Conservation (phyloP, 768 basidiomycete genomes). For the Clavaria fumosa region DNA sequence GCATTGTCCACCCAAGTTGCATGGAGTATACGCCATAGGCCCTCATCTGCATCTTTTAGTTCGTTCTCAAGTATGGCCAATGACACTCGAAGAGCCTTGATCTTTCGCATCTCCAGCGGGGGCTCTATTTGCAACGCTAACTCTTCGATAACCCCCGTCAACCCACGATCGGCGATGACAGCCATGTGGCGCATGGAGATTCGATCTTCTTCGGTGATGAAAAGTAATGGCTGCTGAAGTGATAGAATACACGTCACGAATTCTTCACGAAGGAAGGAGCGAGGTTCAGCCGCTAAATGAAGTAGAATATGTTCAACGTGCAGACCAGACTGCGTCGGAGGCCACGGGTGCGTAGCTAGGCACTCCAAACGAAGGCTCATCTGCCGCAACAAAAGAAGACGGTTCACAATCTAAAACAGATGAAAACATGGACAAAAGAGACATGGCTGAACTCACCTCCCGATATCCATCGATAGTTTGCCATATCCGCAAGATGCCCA, state of each 20-base stretch:
- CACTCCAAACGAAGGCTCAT: slow-evolving; percentile 58
- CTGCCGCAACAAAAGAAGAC: slow-evolving; percentile 55
- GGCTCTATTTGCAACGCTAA: slow-evolving; percentile 32
- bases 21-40: slow-evolving; percentile 39
- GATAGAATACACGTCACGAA: slow-evolving; percentile 43
- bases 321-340: slow-evolving; percentile 46
- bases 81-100: slow-evolving; percentile 50
- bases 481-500: slow-evolving; percentile 51
- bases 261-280: slow-evolving; percentile 40
- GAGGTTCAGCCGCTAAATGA: slow-evolving; percentile 45
- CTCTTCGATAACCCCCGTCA: slow-evolving; percentile 48
- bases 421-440: not conserved
- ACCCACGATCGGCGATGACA: slow-evolving; percentile 51
- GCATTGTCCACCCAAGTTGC: slow-evolving; percentile 44
- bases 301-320: slow-evolving; percentile 56
- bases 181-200: slow-evolving; percentile 45
- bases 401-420: slow-evolving; percentile 48
- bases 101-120: slow-evolving; percentile 34
- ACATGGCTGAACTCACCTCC: slow-evolving; percentile 30
- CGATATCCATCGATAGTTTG: slow-evolving; percentile 55
- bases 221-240: slow-evolving; percentile 42
- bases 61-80: slow-evolving; percentile 40
- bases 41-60: slow-evolving; percentile 32
- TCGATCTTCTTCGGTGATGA: slow-evolving; percentile 45
- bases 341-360: slow-evolving; percentile 47